Evolutionary conservation across 2,329 filamentous ascomycete species (phyloP), one percentile per base, ranked within the genome.

Genomic region (Raffaelea albimanens): DNA sequence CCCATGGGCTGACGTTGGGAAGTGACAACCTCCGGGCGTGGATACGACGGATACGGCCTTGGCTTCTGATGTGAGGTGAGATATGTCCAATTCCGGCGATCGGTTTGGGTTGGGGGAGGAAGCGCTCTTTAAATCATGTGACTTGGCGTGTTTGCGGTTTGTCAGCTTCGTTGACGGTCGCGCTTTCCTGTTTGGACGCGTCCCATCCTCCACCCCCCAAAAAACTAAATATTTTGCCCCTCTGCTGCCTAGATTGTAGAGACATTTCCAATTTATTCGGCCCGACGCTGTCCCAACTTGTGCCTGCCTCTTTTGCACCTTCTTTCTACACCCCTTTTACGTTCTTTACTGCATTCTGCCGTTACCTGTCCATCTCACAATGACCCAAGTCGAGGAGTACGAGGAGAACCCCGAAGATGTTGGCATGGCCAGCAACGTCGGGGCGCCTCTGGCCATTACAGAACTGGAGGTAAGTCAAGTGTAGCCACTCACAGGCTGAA

Each of bases 371-470:
- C 18, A 21, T 16, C 18, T 33, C n/a, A 3, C 7, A 44, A 75
- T 76, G 72, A 67, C 68, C 14, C 65, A 70, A 36, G 65, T 59
- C n/a, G 76, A 80, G 54, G 77, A 83, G 53, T 79, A 80, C 34
- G 86, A 94, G 55, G 82, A 83, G 52, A 78, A 81, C 57, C 64
- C 59, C 55, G 71, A 60, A 48, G 89, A 93, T 49, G 88, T 95
- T 50, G 75, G 76, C 57, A 77, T 81, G 52, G 76, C 81, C 60
- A 81, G 84, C 48, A 89, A 86, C 11, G 91, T 91, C 49, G 93
- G 93, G 54, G 93, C 93, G n/a, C 93, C 93, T 3, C 95, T 90
- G 48, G 89, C 91, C 42, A 75, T 98, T 23, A 73, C 77, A 43
- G 85, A 86, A 42, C 75, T 98, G 3, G 91, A 97, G 76, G 91